A percentile compares a stretch with the other conserved stretches of the same genome.
phyloP scores from a whole-genome alignment of 352 stramenopile species.

The Thalassiosira hispida region DNA sequence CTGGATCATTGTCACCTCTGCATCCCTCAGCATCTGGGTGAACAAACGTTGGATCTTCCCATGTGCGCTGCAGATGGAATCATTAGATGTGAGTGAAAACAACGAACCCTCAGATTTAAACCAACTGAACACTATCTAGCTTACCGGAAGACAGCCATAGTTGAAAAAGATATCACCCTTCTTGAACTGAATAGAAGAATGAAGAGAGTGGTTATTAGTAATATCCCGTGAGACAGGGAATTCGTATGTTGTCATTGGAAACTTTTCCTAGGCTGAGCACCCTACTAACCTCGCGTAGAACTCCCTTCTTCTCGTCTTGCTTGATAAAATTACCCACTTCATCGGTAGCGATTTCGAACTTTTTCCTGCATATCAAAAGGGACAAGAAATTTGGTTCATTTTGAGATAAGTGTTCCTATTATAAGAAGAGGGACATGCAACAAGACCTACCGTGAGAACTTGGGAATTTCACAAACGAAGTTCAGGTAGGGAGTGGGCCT shows the following conservation, averaged over 20 bases:
- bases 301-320: slow-evolving; percentile 96
- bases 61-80: slow-evolving; percentile 89
- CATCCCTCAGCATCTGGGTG: slow-evolving; percentile 89
- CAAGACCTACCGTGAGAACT: slow-evolving; percentile 82
- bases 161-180: slow-evolving; percentile 92
- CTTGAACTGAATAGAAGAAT: slow-evolving; percentile 63
- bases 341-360: slow-evolving; percentile 98
- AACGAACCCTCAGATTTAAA: neutral
- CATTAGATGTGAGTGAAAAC: neutral
- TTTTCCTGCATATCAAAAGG: slow-evolving; percentile 87
- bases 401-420: neutral
- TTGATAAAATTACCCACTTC: slow-evolving; percentile 93
- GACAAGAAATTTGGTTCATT: slow-evolving; percentile 61
- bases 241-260: neutral
- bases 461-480: slow-evolving; percentile 96
- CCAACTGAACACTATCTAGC: slow-evolving; percentile 4
- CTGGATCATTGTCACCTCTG: slow-evolving; percentile 96
- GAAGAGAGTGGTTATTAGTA: slow-evolving; percentile 1
- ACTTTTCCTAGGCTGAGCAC: neutral
- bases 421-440: neutral
- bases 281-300: slow-evolving; percentile 87
- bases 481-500: slow-evolving; percentile 91
- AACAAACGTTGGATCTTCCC: slow-evolving; percentile 96
- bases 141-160: slow-evolving; percentile 95
- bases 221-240: neutral